Conservation (phyloP, 352 stramenopile genomes). For the Globisporangium uncinulatum region DNA sequence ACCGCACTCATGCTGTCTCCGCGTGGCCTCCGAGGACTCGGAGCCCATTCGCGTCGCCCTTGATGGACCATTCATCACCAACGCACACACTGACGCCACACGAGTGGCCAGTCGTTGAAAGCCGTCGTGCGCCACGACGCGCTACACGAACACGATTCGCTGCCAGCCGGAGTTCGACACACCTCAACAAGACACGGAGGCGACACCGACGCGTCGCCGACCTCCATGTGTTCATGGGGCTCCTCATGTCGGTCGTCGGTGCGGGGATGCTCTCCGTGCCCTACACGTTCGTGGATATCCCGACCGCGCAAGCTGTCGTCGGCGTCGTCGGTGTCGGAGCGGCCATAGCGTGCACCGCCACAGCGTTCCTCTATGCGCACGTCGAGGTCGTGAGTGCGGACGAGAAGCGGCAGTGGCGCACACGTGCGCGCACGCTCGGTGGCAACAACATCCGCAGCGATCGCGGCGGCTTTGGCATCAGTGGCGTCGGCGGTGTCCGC, state of each 20-base stretch:
- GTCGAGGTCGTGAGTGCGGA: too few species aligned
- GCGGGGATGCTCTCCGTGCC: constrained; percentile 65
- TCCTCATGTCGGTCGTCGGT: constrained; percentile 75
- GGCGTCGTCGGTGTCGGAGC: constrained; percentile 40
- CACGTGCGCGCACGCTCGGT: constrained; percentile 36
- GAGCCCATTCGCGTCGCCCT: too few species aligned
- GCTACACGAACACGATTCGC: too few species aligned
- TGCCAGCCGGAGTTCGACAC: too few species aligned
- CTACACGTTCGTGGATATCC: constrained; percentile 61
- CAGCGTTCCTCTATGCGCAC: constrained; percentile 38
- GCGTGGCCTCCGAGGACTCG: background rate
- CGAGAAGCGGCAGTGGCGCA: too few species aligned
- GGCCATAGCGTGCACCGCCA: constrained; percentile 54
- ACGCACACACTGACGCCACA: too few species aligned
- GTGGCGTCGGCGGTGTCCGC: too few species aligned
- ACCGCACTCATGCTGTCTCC: background rate
- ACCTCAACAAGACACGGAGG: too few species aligned
- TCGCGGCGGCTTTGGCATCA: too few species aligned
- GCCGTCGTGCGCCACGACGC: too few species aligned
- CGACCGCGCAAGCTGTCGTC: constrained; percentile 32
- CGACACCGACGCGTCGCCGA: background rate
- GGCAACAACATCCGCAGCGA: constrained; percentile 30
- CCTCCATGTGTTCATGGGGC: constrained; percentile 59
- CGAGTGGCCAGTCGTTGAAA: too few species aligned
- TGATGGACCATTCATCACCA: too few species aligned